These are phyloP conservation scores for Suhomyces sp. DNA, from an alignment of 805 yeast genomes.

Conservation along the genomic window DNA sequence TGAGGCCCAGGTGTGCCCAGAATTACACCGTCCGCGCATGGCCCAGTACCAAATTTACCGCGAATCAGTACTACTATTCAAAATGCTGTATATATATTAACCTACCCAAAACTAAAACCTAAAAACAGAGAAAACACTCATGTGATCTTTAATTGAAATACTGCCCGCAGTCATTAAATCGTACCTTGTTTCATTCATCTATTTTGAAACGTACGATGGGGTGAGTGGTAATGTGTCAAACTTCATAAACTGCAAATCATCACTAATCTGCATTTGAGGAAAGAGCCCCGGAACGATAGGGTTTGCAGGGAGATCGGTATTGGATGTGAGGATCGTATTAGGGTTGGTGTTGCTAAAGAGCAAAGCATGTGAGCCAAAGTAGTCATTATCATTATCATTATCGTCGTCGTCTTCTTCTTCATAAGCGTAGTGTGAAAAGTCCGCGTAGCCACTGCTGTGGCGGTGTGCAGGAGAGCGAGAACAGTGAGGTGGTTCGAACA, in stretches of 20 bases:
- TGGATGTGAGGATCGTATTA: not conserved
- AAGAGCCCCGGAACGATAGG: conserved; percentile 37
- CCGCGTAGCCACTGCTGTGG: not conserved
- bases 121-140: not conserved
- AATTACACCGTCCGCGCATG: not conserved
- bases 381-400: conserved; percentile 5
- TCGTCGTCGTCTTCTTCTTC: conserved; percentile 11
- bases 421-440: conserved; percentile 2
- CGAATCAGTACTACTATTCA: not conserved
- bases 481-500: not conserved
- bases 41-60: not conserved
- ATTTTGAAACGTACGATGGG: conserved; percentile 23
- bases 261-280: conserved; percentile 28
- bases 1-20: not conserved
- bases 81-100: not conserved
- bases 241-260: conserved; percentile 22
- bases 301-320: conserved; percentile 10
- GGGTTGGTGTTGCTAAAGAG: not conserved
- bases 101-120: not conserved
- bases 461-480: not conserved
- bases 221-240: conserved; percentile 26
- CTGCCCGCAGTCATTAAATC: not conserved
- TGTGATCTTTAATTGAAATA: not conserved
- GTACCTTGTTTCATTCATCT: not conserved
- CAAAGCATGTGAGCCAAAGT: not conserved